These are phyloP conservation scores for Talaromyces funiculosus DNA, from an alignment of 2,329 filamentous ascomycete species.

Conservation along the genomic window DNA sequence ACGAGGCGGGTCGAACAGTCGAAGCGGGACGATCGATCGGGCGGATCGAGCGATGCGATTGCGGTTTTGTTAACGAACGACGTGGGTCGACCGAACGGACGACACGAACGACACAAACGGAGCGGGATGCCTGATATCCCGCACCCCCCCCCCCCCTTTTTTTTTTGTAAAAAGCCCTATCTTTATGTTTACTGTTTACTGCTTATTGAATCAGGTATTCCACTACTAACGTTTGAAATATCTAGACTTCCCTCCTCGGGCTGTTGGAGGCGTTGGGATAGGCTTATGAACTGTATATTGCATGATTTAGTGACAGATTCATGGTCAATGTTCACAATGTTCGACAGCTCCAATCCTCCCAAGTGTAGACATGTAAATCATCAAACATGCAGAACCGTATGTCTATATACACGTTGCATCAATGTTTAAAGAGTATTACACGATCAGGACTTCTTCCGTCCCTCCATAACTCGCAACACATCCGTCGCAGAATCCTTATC, in stretches of 20 bases:
- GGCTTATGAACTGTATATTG: background rate
- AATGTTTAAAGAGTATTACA: background rate
- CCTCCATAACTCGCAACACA: constrained; percentile 73
- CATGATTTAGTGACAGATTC: background rate
- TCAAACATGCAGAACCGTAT: background rate
- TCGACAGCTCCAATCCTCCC: background rate
- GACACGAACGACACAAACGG: background rate
- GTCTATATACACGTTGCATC: background rate
- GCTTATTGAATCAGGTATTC: constrained; percentile 1
- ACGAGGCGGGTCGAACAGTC: background rate
- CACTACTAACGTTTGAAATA: constrained; percentile 7
- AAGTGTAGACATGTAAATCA: background rate
- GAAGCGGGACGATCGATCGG: background rate
- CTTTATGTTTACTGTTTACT: background rate
- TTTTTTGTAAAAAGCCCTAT: background rate
- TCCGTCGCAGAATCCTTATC: constrained; percentile 65
- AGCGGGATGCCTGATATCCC: background rate
- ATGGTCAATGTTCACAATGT: background rate
- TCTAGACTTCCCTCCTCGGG: no score
- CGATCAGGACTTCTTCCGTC: constrained; percentile 41
- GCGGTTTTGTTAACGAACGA: background rate
- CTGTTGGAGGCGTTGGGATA: background rate
- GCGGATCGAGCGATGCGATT: background rate
- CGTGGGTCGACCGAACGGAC: background rate
- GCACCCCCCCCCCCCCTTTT: background rate